Percentiles rank a stretch among this genome's conserved stretches.
phyloP scores from a whole-genome alignment of 805 yeast genomes.

The Hanseniaspora singularis region DNA sequence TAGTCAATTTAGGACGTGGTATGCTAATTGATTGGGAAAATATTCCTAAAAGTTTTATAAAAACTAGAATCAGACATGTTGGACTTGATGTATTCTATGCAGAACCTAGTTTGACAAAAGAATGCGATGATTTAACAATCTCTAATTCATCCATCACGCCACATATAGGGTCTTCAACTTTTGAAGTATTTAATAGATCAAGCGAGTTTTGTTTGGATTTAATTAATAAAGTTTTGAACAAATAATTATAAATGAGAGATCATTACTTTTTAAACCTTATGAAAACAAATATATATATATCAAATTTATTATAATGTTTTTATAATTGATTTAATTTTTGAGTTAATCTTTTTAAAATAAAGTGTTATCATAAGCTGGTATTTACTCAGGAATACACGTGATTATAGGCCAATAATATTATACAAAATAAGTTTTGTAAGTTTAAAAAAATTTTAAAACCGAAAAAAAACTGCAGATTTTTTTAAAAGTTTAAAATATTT shows the following conservation, averaged over 20 bases:
- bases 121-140: constrained; percentile 17
- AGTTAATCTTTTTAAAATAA: no score
- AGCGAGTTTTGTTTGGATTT: constrained; percentile 33
- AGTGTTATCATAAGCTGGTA: neutral
- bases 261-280: no score
- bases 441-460: neutral
- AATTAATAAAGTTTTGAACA: neutral
- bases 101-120: constrained; percentile 34
- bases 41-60: constrained; percentile 34
- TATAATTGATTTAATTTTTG: no score
- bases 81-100: constrained; percentile 50
- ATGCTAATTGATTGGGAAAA: constrained; percentile 41
- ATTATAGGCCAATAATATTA: constrained; percentile 20
- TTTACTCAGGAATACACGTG: constrained; percentile 11
- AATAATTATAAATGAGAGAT: neutral
- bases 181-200: constrained; percentile 34
- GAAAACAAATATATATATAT: no score
- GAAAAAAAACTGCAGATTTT: neutral
- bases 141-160: constrained; percentile 39
- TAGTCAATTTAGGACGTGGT: constrained; percentile 55
- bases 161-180: constrained; percentile 50
- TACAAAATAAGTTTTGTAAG: neutral
- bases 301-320: no score
- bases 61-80: constrained; percentile 35
- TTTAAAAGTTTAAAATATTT: neutral